These are phyloP conservation scores for Discostella stelligeroides DNA, from an alignment of 108 stramenopile genomes.

Conservation along the genomic window DNA sequence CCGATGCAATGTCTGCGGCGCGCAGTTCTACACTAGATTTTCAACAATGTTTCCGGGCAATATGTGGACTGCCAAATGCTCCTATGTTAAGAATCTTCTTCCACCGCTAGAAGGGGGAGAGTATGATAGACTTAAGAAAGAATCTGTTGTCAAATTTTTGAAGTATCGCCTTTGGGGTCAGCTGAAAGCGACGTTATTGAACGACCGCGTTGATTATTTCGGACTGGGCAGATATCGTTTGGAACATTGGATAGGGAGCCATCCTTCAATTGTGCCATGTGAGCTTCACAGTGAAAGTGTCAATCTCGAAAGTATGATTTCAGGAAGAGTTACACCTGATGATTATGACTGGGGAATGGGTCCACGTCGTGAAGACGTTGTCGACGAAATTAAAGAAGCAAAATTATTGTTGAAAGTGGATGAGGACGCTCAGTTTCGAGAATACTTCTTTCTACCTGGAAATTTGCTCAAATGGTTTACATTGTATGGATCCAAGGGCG, in stretches of 20 bases:
- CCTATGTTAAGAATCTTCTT: constrained; percentile 48
- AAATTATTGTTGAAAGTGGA: constrained; percentile 15
- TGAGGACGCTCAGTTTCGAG: constrained; percentile 45
- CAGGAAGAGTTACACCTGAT: constrained; percentile 17
- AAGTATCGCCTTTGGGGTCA: constrained; percentile 45
- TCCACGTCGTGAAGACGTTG: constrained; percentile 35
- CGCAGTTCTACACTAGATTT: constrained; percentile 51
- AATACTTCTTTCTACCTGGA: constrained; percentile 52
- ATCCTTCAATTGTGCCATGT: constrained; percentile 56
- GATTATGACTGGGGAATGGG: constrained; percentile 51
- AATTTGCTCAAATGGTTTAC: constrained; percentile 53
- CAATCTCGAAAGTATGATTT: constrained; percentile 39
- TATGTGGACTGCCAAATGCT: constrained; percentile 58
- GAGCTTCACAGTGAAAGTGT: constrained; percentile 44
- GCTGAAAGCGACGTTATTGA: constrained; percentile 32
- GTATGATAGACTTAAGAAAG: constrained; percentile 36
- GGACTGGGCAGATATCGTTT: constrained; percentile 52
- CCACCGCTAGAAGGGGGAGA: constrained; percentile 49
- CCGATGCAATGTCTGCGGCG: constrained; percentile 53
- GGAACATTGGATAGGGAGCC: constrained; percentile 63
- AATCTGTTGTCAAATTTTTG: constrained; percentile 39
- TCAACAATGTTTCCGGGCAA: constrained; percentile 57
- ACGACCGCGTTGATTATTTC: constrained; percentile 50
- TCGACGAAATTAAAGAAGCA: constrained; percentile 19
- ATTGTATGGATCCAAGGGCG: constrained; percentile 44